phyloP scores from a whole-genome alignment of 2,329 filamentous ascomycete genomes.

The Botrytis squamosa region DNA sequence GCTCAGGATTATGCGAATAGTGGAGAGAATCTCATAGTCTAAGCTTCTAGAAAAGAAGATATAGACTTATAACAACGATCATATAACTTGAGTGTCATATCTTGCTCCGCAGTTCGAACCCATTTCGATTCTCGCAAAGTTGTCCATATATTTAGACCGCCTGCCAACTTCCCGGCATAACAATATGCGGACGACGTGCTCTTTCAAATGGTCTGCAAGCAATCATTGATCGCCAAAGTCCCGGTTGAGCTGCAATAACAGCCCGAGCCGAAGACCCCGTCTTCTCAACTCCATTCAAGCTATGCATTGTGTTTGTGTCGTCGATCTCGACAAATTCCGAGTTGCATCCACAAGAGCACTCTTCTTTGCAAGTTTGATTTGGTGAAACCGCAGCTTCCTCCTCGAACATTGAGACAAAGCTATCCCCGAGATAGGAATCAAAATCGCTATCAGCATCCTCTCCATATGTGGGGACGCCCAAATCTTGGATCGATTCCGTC shows the following conservation, averaged over 20 bases:
- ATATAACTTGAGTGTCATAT: background rate
- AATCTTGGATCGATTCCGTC: background rate
- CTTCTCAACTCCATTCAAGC: conserved; percentile 5
- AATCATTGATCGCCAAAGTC: conserved; percentile 8
- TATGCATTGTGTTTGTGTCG: background rate
- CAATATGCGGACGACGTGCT: conserved; percentile 1
- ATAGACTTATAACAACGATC: background rate
- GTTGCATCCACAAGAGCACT: background rate
- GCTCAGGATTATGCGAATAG: no score
- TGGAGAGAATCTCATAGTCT: no score
- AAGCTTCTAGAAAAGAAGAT: background rate
- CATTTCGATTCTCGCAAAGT: background rate
- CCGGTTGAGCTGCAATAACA: background rate
- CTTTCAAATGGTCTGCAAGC: conserved; percentile 6
- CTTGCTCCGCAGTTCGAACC: background rate
- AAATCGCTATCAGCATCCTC: background rate
- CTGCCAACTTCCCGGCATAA: conserved; percentile 6
- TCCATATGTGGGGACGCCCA: background rate
- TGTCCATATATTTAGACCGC: background rate
- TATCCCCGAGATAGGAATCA: background rate
- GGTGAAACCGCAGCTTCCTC: background rate
- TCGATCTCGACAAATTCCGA: conserved; percentile 1
- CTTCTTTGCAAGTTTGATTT: background rate
- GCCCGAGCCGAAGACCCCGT: background rate
- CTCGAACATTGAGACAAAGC: background rate